Evolutionary conservation across 345 rosid genomes (phyloP).

Genomic region (Gossypium mustelinum): DNA sequence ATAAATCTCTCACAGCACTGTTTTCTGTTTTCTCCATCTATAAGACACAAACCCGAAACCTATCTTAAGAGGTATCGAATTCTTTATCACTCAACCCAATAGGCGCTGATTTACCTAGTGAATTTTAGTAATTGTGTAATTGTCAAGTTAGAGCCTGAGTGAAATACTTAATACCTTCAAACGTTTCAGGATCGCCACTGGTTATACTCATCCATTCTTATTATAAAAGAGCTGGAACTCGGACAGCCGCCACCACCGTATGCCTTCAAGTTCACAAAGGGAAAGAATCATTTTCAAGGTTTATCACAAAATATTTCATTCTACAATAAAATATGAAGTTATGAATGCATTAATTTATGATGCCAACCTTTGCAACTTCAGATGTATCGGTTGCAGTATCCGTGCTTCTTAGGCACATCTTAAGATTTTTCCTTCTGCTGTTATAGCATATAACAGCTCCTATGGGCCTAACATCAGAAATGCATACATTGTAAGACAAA

Average conservation of each 20-base stretch:
- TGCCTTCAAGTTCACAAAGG: conserved; percentile 46
- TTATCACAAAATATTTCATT: neutral
- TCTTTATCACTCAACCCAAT: no score
- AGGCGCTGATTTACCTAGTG: no score
- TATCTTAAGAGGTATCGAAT: no score
- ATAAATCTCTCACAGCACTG: no score
- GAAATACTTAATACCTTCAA: conserved; percentile 15
- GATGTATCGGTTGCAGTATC: conserved; percentile 62
- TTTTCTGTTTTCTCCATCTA: no score
- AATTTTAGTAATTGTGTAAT: neutral
- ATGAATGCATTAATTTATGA: neutral
- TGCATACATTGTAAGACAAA: neutral
- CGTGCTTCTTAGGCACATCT: conserved; percentile 78
- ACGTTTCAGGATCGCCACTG: conserved; percentile 47
- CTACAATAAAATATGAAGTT: neutral
- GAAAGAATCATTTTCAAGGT: neutral
- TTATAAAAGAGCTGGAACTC: conserved; percentile 74
- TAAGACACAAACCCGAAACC: no score
- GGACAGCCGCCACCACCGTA: conserved; percentile 83
- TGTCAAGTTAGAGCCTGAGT: neutral
- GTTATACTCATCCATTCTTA: conserved; percentile 86
- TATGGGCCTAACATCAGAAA: conserved; percentile 55
- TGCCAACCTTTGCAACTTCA: conserved; percentile 76
- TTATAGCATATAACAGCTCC: conserved; percentile 58
- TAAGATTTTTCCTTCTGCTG: conserved; percentile 69